These are phyloP conservation scores for Ilyonectria sp. DNA, from an alignment of 2,329 filamentous ascomycete species.

Conservation along the genomic window DNA sequence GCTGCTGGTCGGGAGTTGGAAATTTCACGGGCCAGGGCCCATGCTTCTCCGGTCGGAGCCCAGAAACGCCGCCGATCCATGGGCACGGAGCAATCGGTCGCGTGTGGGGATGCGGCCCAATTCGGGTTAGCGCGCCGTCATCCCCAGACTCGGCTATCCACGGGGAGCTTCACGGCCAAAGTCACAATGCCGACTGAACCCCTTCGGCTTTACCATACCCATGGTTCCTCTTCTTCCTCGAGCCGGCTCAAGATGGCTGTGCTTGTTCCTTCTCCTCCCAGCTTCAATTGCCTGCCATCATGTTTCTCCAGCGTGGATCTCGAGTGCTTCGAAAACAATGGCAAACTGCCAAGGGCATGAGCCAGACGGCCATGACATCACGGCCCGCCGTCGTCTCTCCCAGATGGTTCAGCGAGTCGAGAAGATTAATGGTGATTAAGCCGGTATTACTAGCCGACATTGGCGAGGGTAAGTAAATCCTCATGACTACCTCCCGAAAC, in stretches of 20 bases:
- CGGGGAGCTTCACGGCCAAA: conserved; percentile 50
- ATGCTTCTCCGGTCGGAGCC: conserved; percentile 27
- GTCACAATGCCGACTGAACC: conserved; percentile 56
- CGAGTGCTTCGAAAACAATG: conserved; percentile 67
- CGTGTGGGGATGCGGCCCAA: conserved; percentile 38
- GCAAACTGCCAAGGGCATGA: conserved; percentile 60
- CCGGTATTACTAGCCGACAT: conserved; percentile 89
- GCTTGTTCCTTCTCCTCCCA: conserved; percentile 38
- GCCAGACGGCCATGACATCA: conserved; percentile 52
- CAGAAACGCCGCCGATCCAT: conserved; percentile 29
- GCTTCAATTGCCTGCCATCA: conserved; percentile 49
- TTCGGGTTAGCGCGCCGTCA: conserved; percentile 43
- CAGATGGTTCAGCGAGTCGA: conserved; percentile 67
- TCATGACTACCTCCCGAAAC: too few relatives aligned
- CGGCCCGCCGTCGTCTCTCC: conserved; percentile 49
- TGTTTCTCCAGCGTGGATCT: conserved; percentile 71
- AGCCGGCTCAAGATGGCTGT: conserved; percentile 31
- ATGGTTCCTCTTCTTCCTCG: conserved; percentile 40
- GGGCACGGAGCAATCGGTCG: conserved; percentile 41
- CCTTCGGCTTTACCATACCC: conserved; percentile 44
- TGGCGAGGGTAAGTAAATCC: conserved; percentile 76
- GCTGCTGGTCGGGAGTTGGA: conserved; percentile 30
- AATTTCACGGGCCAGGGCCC: conserved; percentile 38
- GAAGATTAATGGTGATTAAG: conserved; percentile 73
- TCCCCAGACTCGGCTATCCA: conserved; percentile 58